A percentile compares a stretch with the other conserved stretches of the same genome.
Conservation (phyloP, 2,329 filamentous ascomycete species). For the Raffaelea deltoideospora region DNA sequence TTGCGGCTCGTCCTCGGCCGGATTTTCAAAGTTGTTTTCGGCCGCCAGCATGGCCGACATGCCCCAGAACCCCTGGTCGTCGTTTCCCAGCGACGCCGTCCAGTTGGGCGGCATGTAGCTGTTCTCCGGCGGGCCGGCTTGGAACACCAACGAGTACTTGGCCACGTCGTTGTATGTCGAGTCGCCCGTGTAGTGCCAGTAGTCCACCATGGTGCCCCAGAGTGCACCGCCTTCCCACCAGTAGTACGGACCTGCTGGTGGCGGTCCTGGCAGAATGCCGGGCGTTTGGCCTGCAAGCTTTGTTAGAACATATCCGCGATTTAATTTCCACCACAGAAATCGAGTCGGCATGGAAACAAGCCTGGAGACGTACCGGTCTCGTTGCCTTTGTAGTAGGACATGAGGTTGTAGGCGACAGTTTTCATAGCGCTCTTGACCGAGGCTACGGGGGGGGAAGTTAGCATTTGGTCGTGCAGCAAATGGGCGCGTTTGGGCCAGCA, state of each 20-base stretch:
- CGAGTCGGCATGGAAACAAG: too few species aligned
- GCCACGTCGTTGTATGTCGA: conserved; percentile 44
- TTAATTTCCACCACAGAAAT: too few species aligned
- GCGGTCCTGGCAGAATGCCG: conserved; percentile 41
- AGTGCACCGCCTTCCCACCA: conserved; percentile 62
- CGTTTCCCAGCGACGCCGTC: conserved; percentile 44
- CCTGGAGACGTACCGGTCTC: conserved; percentile 11
- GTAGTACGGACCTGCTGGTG: conserved; percentile 42
- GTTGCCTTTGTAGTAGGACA: conserved; percentile 36
- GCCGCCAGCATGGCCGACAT: conserved; percentile 54
- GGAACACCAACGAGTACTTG: conserved; percentile 40
- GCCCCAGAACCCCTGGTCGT: conserved; percentile 59
- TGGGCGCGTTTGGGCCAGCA: too few species aligned
- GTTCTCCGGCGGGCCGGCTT: conserved; percentile 34
- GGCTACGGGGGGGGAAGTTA: too few species aligned
- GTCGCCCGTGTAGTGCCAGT: conserved; percentile 55
- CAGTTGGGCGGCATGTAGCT: conserved; percentile 48
- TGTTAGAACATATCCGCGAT: conserved; percentile 9
- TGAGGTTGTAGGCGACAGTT: conserved; percentile 32
- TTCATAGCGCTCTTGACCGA: conserved; percentile 30
- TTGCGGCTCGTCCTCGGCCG: conserved; percentile 34
- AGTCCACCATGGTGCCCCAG: conserved; percentile 55
- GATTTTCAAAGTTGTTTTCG: conserved; percentile 48
- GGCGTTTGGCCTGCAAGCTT: conserved; percentile 28
- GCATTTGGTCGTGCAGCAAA: neutral